These are phyloP conservation scores for Phytopythium ostracodes DNA, from an alignment of 352 stramenopile species.

Conservation along the genomic window DNA sequence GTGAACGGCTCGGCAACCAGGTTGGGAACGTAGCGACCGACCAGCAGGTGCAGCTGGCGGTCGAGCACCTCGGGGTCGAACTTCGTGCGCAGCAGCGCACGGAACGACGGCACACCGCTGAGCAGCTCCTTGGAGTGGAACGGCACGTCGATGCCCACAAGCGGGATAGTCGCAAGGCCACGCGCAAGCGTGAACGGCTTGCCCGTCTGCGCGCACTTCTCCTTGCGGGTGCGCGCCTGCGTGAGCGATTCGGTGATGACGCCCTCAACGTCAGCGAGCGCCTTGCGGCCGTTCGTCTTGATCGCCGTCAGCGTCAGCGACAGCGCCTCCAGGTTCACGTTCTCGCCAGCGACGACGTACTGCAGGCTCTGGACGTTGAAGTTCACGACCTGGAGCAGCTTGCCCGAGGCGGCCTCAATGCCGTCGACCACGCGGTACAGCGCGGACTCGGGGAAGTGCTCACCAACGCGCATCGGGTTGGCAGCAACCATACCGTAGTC, in stretches of 20 bases:
- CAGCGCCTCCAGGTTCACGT: slow-evolving; percentile 78
- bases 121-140: slow-evolving; percentile 87
- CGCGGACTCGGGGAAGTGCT: slow-evolving; percentile 61
- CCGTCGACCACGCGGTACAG: slow-evolving; percentile 71
- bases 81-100: slow-evolving; percentile 65
- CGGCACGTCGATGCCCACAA: slow-evolving; percentile 87
- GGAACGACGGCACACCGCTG: slow-evolving; percentile 76
- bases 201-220: slow-evolving; percentile 44
- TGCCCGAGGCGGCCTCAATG: slow-evolving; percentile 49
- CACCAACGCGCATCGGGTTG: slow-evolving; percentile 73
- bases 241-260: slow-evolving; percentile 53
- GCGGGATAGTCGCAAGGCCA: slow-evolving; percentile 79
- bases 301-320: slow-evolving; percentile 53
- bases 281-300: slow-evolving; percentile 45
- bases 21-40: slow-evolving; percentile 86
- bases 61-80: slow-evolving; percentile 66
- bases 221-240: slow-evolving; percentile 56
- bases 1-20: slow-evolving; percentile 78
- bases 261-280: slow-evolving; percentile 35
- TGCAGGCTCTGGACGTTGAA: slow-evolving; percentile 84
- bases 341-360: slow-evolving; percentile 84
- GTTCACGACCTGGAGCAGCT: slow-evolving; percentile 87
- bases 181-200: slow-evolving; percentile 57
- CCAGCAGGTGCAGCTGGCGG: slow-evolving; percentile 59
- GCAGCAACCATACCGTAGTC: slow-evolving; percentile 87